phyloP scores from a whole-genome alignment of 495 filamentous ascomycete species.

The Aspergillus nidulans region DNA sequence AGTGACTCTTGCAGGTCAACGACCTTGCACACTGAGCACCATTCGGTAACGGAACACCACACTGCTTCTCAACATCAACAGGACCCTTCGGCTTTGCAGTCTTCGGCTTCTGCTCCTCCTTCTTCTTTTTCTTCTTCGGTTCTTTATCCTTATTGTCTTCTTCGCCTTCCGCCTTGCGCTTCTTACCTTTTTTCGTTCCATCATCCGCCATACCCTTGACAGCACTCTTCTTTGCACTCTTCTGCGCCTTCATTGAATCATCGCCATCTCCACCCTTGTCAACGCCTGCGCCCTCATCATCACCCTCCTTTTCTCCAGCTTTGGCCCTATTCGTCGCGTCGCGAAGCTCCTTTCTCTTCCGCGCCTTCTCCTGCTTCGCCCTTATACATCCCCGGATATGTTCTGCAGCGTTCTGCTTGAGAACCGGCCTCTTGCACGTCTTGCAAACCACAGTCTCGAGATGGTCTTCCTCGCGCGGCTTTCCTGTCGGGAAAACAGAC shows the following conservation, averaged over 20 bases:
- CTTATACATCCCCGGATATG: slow-evolving; percentile 69
- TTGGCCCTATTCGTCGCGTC: slow-evolving; percentile 61
- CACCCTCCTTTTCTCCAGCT: slow-evolving; percentile 52
- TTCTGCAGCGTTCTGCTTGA: slow-evolving; percentile 54
- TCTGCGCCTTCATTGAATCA: slow-evolving; percentile 45
- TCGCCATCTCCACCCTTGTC: slow-evolving; percentile 36
- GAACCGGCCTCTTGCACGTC: slow-evolving; percentile 71
- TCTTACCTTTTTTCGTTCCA: slow-evolving; percentile 75
- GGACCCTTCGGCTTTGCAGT: slow-evolving; percentile 86
- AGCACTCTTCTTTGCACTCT: slow-evolving; percentile 68
- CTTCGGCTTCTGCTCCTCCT: slow-evolving; percentile 85
- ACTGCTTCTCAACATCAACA: slow-evolving; percentile 96
- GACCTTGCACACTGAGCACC: slow-evolving; percentile 87
- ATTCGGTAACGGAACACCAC: slow-evolving; percentile 80
- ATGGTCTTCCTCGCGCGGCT: slow-evolving; percentile 62
- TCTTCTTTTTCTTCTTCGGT: slow-evolving; percentile 90
- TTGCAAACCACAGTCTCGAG: slow-evolving; percentile 72
- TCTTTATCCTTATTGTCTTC: slow-evolving; percentile 59
- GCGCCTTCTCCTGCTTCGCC: slow-evolving; percentile 75
- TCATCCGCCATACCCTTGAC: slow-evolving; percentile 58
- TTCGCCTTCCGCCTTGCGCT: slow-evolving; percentile 83
- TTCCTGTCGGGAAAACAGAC: slow-evolving; percentile 67
- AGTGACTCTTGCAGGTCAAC: slow-evolving; percentile 93
- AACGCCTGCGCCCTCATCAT: slow-evolving; percentile 44
- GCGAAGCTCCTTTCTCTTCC: slow-evolving; percentile 70